These are phyloP conservation scores for Tetradesmus lagerheimii DNA, from an alignment of 139 green algal species.

Conservation along the genomic window DNA sequence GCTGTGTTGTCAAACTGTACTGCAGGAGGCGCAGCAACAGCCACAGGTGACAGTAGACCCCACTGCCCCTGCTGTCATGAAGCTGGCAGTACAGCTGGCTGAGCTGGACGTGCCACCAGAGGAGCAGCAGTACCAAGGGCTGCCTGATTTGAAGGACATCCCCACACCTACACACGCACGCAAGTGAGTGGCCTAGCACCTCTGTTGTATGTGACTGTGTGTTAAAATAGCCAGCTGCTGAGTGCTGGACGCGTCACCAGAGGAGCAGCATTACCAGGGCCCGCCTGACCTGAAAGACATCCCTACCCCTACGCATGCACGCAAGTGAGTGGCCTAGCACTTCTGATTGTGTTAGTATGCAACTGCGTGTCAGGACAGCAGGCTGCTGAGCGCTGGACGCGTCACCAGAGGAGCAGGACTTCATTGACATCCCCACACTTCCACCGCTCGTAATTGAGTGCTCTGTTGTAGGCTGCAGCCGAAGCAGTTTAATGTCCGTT, in stretches of 20 bases:
- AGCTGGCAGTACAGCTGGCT: conserved; percentile 16
- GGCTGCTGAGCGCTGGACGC: neutral
- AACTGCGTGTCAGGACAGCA: neutral
- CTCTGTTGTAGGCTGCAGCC: conserved; percentile 6
- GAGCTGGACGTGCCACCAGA: conserved; percentile 34
- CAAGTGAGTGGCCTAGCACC: neutral
- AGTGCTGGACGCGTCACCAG: neutral
- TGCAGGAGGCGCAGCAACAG: conserved; percentile 3
- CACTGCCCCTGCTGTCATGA: neutral
- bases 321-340: neutral
- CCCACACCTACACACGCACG: conserved; percentile 22
- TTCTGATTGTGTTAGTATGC: neutral
- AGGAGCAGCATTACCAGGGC: neutral
- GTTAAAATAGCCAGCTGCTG: too few species aligned
- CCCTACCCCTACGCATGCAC: neutral
- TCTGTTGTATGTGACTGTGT: neutral
- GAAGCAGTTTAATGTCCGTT: conserved; percentile 34
- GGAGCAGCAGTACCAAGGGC: neutral
- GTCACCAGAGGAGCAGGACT: too few species aligned
- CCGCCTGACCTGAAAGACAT: neutral
- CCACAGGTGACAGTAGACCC: conserved; percentile 16
- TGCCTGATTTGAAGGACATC: conserved; percentile 18
- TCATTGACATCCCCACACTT: too few species aligned
- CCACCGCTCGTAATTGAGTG: too few species aligned
- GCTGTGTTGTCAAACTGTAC: neutral